Evolutionary conservation across 2,329 filamentous ascomycete species (phyloP).

Genomic region (Pestalotiopsis sp.): DNA sequence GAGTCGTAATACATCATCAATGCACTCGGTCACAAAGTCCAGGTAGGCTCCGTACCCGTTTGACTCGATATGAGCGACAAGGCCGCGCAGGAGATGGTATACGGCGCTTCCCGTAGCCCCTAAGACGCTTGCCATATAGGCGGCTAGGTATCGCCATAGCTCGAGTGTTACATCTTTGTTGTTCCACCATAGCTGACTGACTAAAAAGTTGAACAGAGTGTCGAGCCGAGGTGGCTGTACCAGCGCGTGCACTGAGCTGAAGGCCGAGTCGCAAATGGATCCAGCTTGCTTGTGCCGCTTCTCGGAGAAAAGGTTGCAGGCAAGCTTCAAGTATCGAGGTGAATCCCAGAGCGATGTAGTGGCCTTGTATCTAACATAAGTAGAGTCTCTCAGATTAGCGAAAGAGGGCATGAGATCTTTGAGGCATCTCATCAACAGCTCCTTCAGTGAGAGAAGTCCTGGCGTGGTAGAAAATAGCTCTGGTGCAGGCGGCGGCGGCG

Average conservation of each 20-base stretch:
- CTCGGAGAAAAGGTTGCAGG: conserved; percentile 9
- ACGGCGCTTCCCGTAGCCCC: background rate
- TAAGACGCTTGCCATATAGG: conserved; percentile 11
- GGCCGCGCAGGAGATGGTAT: background rate
- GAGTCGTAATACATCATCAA: conserved; percentile 5
- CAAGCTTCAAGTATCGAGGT: conserved; percentile 5
- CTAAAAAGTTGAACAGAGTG: conserved; percentile 12
- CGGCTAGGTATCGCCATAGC: conserved; percentile 9
- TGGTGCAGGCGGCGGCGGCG: conserved; percentile 1
- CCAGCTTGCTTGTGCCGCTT: conserved; percentile 8
- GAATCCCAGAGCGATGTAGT: conserved; percentile 1
- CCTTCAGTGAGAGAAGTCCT: background rate
- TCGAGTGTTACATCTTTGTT: conserved; percentile 10
- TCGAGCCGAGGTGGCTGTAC: conserved; percentile 1
- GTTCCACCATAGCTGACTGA: conserved; percentile 11
- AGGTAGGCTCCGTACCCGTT: conserved; percentile 5
- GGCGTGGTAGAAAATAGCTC: background rate
- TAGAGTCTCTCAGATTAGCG: background rate
- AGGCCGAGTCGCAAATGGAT: conserved; percentile 8
- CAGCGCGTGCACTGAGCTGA: background rate
- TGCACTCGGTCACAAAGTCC: conserved; percentile 11
- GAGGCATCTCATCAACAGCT: conserved; percentile 2
- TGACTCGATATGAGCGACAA: conserved; percentile 1
- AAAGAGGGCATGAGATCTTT: conserved; percentile 1
- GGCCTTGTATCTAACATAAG: background rate